Evolutionary conservation across 805 yeast genomes (phyloP).

Genomic region (Candida ponderosae): DNA sequence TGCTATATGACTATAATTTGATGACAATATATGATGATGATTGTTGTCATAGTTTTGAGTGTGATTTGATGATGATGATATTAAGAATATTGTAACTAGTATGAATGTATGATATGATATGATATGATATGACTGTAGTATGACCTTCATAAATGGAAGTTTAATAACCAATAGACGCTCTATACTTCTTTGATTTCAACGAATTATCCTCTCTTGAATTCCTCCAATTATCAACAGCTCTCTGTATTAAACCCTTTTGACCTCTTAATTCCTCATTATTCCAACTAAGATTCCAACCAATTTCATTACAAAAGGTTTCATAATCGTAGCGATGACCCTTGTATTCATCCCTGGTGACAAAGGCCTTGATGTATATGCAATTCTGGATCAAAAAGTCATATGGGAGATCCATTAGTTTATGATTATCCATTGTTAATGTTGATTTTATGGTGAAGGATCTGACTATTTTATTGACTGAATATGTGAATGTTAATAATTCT

Average conservation of each 20-base stretch:
- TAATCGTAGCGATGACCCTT: constrained; percentile 37
- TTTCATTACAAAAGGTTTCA: constrained; percentile 38
- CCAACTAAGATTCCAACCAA: constrained; percentile 40
- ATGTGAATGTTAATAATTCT: constrained; percentile 21
- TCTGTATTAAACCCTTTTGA: constrained; percentile 40
- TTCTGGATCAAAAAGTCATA: constrained; percentile 28
- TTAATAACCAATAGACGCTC: not conserved
- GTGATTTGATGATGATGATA: no score
- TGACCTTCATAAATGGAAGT: no score
- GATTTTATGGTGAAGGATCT: constrained; percentile 14
- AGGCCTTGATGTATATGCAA: constrained; percentile 41
- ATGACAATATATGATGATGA: no score
- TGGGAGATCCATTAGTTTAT: constrained; percentile 11
- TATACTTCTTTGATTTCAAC: constrained; percentile 14
- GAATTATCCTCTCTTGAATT: constrained; percentile 35
- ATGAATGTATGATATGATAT: no score
- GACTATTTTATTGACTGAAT: constrained; percentile 23
- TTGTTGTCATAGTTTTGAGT: no score
- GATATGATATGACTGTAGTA: no score
- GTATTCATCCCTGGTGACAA: constrained; percentile 32
- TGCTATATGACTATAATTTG: no score
- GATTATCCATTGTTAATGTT: not conserved
- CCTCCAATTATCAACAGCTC: constrained; percentile 49
- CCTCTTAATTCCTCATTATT: constrained; percentile 33
- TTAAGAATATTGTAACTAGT: no score